Conservation (phyloP, 2,329 filamentous ascomycete species). For the Didymella sp. region DNA sequence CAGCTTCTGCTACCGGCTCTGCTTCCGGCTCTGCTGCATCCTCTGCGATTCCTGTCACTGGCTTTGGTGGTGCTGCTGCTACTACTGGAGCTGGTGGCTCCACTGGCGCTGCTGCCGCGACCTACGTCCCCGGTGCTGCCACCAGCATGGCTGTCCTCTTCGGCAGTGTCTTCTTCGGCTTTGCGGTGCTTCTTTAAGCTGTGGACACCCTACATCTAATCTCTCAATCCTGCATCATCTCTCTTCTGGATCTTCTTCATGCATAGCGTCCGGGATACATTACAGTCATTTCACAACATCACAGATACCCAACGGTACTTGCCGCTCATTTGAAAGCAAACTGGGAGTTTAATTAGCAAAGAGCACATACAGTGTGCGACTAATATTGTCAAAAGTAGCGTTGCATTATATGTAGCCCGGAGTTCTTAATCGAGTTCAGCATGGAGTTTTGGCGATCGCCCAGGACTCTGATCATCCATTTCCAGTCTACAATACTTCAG, state of each 20-base stretch:
- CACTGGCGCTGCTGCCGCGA: conserved; percentile 47
- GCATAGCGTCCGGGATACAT: conserved; percentile 25
- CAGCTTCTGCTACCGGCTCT: conserved; percentile 47
- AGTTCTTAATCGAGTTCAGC: conserved; percentile 14
- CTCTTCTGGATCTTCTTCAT: conserved; percentile 16
- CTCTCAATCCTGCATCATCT: conserved; percentile 1
- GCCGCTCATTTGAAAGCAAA: conserved; percentile 21
- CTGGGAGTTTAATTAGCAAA: conserved; percentile 20
- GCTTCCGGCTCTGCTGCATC: conserved; percentile 41
- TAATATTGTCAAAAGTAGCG: conserved; percentile 13
- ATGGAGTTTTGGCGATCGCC: conserved; percentile 8
- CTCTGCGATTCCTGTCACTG: conserved; percentile 39
- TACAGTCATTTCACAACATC: conserved; percentile 22
- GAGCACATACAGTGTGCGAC: conserved; percentile 7
- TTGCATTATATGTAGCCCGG: conserved; percentile 19
- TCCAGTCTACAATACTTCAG: background rate
- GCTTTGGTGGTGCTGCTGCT: conserved; percentile 36
- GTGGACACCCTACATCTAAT: background rate
- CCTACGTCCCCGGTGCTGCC: conserved; percentile 61
- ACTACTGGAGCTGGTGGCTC: conserved; percentile 18
- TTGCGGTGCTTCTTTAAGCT: conserved; percentile 54
- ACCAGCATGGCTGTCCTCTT: conserved; percentile 64
- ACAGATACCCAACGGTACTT: conserved; percentile 24
- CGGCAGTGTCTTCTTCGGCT: conserved; percentile 64
- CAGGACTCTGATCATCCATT: background rate